Percentiles rank a stretch among this genome's conserved stretches.
These are phyloP conservation scores for Trichosporon inkin DNA, from an alignment of 1,284 basidiomycete genomes.

Conservation along the genomic window DNA sequence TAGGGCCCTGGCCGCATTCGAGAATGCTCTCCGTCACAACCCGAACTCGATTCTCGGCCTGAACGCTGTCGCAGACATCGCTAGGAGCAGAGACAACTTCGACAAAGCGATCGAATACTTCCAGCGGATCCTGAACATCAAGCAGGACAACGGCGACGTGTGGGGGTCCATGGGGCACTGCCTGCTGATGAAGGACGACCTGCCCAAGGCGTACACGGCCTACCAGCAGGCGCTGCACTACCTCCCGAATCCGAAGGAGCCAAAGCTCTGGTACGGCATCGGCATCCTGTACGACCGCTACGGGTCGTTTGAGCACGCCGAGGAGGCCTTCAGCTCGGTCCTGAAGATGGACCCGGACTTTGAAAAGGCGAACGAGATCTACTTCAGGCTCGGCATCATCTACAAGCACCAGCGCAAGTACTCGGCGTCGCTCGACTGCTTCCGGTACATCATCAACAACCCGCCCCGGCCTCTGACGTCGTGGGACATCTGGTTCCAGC, in stretches of 20 bases:
- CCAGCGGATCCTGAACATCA: conserved; percentile 79
- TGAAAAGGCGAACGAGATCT: conserved; percentile 98
- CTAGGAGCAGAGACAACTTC: conserved; percentile 55
- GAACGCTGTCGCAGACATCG: conserved; percentile 73
- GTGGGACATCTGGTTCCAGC: conserved; percentile 99
- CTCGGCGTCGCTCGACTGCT: conserved; percentile 76
- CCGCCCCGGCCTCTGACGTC: conserved; percentile 93
- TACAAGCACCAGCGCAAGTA: conserved; percentile 99
- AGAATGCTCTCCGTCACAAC: conserved; percentile 87
- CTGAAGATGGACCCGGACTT: conserved; percentile 97
- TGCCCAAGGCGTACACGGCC: conserved; percentile 96
- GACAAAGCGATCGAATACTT: conserved; percentile 82
- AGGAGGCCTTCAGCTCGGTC: conserved; percentile 95
- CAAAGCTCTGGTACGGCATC: conserved; percentile 99
- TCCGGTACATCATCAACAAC: conserved; percentile 91
- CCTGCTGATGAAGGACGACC: conserved; percentile 98
- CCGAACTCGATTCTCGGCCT: conserved; percentile 79
- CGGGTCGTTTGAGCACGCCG: conserved; percentile 95
- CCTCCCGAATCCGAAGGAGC: conserved; percentile 95
- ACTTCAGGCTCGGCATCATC: conserved; percentile 96
- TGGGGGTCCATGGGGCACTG: conserved; percentile 95
- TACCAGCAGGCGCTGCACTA: conserved; percentile 98
- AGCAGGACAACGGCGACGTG: conserved; percentile 89
- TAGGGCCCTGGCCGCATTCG: conserved; percentile 81
- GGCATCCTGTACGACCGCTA: conserved; percentile 98